Evolutionary conservation across 805 yeast genomes (phyloP), one percentile per base, ranked within the genome.

Genomic region (Komagataella pseudopastoris): DNA sequence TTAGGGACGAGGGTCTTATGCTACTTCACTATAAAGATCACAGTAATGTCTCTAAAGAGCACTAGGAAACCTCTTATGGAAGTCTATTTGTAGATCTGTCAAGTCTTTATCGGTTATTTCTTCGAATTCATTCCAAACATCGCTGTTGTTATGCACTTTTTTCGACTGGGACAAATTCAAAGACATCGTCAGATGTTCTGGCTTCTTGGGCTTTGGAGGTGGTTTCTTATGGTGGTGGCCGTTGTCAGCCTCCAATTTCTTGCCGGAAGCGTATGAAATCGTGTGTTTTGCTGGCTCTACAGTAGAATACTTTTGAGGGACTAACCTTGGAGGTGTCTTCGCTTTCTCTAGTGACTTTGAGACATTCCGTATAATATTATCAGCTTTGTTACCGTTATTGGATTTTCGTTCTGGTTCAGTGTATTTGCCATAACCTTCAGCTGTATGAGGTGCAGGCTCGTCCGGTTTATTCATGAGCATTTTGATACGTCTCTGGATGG

Each of bases 341-440:
- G 46, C 23, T 17, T 44, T 44, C 46, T 44, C 46, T 30, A 62
- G 55, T 23, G 66, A 62, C 8, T 69, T 59, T 12, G 59, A 23
- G 56, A 55, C 20, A 52, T 54, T 23, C 49, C 50, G 44, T 50
- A 54, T 16, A 47, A 47, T 12, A 44, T 20, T 22, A 54, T 46
- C 7, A 52, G 51, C 6, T 58, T 50, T 8, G 58, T 52, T 12
- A 51, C 46, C n/a, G 55, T 44, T 45, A 56, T 59, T 44, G 53
- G 50, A 36, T 39, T 51, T 50, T 50, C 54, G 49, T 30, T 55
- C 55, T 18, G 60, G 51, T 49, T 75, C 83, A 0, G 90, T 81
- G 60, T 76, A 86, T 61, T 79, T 78, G 6, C 96, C 96, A 63
- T 89, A 88, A 0, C 96, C 96, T 4, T 72, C 64, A 0, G 96